phyloP scores from a whole-genome alignment of 2,329 filamentous ascomycete species.

The Aspergillus aculeatus region DNA sequence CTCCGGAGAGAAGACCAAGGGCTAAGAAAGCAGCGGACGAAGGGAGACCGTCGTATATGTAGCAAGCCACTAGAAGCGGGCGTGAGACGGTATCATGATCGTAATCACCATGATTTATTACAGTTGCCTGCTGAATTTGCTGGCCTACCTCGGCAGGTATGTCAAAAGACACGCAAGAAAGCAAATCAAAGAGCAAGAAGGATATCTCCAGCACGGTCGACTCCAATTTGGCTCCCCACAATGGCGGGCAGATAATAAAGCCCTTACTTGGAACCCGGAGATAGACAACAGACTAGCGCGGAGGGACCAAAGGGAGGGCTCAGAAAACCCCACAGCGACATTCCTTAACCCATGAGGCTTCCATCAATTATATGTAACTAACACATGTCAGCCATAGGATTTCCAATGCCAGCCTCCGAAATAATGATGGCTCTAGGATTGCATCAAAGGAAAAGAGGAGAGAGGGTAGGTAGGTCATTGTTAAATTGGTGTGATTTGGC shows the following conservation, averaged over 20 bases:
- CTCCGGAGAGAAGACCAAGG: not conserved
- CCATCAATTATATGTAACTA: too few species aligned
- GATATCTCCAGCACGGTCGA: not conserved
- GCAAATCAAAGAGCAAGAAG: not conserved
- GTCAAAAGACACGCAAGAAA: not conserved
- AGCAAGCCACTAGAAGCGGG: constrained; percentile 5
- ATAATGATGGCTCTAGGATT: too few species aligned
- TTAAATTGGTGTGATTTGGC: too few species aligned
- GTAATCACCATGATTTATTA: constrained; percentile 1
- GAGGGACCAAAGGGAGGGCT: not conserved
- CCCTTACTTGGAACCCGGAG: not conserved
- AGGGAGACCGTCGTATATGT: constrained; percentile 1
- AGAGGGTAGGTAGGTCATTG: too few species aligned
- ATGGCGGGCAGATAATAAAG: not conserved
- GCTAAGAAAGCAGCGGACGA: not conserved
- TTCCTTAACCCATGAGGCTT: not conserved
- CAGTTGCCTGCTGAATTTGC: not conserved
- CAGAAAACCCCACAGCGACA: not conserved
- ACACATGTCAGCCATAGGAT: too few species aligned
- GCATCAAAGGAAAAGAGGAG: too few species aligned
- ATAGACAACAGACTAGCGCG: not conserved
- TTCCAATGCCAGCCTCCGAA: too few species aligned
- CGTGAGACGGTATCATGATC: constrained; percentile 3
- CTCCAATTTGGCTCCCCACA: constrained; percentile 3
- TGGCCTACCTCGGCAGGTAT: not conserved